Evolutionary conservation across 768 basidiomycete species (phyloP).

Genomic region (Obba rivulosa): DNA sequence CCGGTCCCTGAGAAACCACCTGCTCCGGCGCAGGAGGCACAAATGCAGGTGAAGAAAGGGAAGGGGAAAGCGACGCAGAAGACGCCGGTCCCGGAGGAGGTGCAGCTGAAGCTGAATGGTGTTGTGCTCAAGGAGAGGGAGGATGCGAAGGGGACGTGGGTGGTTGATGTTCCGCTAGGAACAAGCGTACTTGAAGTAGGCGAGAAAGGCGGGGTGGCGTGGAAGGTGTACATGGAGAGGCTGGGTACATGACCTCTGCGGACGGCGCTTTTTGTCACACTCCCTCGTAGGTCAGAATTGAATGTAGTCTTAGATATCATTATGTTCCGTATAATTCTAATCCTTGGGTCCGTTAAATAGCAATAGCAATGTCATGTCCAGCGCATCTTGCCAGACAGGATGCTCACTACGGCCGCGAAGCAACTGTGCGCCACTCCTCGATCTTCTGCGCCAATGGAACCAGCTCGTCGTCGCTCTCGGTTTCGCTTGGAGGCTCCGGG

Average conservation of each 20-base stretch:
- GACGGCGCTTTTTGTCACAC: background rate
- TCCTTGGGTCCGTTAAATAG: background rate
- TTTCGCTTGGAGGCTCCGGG: slow-evolving; percentile 45
- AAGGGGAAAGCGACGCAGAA: slow-evolving; percentile 18
- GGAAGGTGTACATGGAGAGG: slow-evolving; percentile 57
- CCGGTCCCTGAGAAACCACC: background rate
- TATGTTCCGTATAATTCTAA: slow-evolving; percentile 1
- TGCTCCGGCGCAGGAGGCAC: slow-evolving; percentile 9
- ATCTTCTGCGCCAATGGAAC: slow-evolving; percentile 18
- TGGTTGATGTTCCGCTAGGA: slow-evolving; percentile 53
- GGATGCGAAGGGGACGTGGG: slow-evolving; percentile 52
- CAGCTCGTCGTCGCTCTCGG: slow-evolving; percentile 37
- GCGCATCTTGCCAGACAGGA: no score
- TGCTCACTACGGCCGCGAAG: slow-evolving; percentile 4
- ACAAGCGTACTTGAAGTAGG: slow-evolving; percentile 66
- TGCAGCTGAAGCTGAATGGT: slow-evolving; percentile 65
- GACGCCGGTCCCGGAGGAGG: slow-evolving; percentile 30
- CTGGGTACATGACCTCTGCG: no score
- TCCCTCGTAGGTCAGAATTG: background rate
- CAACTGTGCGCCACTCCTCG: slow-evolving; percentile 19
- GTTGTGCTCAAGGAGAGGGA: slow-evolving; percentile 36
- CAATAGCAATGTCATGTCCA: background rate
- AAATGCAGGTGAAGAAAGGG: slow-evolving; percentile 12
- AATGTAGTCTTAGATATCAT: slow-evolving; percentile 1
- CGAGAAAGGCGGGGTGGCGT: slow-evolving; percentile 60